Percentiles rank a stretch among this genome's conserved stretches.
These are phyloP conservation scores for Chrysophaeum taylorii DNA, from an alignment of 352 stramenopile species.

Conservation along the genomic window DNA sequence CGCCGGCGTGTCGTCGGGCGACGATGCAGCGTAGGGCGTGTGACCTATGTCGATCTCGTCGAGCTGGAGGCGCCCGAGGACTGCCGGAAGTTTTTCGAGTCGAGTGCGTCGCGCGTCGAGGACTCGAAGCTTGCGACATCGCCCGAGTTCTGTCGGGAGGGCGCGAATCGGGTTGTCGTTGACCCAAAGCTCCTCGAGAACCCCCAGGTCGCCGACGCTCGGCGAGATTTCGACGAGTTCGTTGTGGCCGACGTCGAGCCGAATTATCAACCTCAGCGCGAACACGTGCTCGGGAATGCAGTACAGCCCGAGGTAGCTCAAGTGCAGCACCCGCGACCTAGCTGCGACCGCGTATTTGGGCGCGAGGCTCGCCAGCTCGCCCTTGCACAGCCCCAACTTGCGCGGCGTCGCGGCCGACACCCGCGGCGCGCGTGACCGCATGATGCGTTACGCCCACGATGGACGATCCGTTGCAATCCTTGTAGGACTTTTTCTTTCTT, in stretches of 20 bases:
- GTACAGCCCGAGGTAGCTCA: constrained; percentile 9
- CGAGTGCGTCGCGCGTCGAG: constrained; percentile 58
- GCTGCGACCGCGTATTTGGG: background rate
- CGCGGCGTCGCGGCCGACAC: too few relatives aligned
- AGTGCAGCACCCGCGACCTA: constrained; percentile 12
- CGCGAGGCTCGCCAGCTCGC: background rate
- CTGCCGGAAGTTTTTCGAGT: constrained; percentile 48
- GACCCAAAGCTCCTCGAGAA: constrained; percentile 62
- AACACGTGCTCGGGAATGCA: constrained; percentile 4
- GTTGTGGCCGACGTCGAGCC: constrained; percentile 68
- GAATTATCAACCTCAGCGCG: constrained; percentile 34
- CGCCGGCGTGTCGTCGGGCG: constrained; percentile 15
- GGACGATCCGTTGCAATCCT: too few relatives aligned
- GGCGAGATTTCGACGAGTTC: constrained; percentile 48
- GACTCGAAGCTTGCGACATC: constrained; percentile 43
- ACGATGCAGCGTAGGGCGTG: constrained; percentile 49
- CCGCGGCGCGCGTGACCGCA: too few relatives aligned
- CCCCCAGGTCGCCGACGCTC: constrained; percentile 42
- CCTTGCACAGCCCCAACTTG: too few relatives aligned
- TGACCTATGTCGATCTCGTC: constrained; percentile 55
- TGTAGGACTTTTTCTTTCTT: too few relatives aligned
- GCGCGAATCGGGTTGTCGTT: constrained; percentile 61
- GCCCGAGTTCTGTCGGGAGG: constrained; percentile 46
- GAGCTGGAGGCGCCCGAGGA: constrained; percentile 55
- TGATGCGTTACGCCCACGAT: too few relatives aligned